These are phyloP conservation scores for Endocarpon pusillum DNA, from an alignment of 495 filamentous ascomycete species.

Conservation along the genomic window DNA sequence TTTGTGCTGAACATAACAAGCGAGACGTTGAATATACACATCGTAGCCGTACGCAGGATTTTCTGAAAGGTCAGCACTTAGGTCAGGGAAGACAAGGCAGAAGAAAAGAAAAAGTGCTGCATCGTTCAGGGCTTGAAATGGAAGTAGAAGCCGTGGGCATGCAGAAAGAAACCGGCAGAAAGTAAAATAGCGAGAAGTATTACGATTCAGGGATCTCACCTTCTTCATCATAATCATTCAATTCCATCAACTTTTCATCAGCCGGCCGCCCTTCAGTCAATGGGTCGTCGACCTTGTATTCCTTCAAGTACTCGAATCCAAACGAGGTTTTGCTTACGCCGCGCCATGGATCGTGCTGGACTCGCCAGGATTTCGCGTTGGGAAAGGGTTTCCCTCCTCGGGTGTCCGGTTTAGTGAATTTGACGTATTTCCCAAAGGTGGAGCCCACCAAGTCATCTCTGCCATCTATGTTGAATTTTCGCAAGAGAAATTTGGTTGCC, in stretches of 20 bases:
- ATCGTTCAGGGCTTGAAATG: too few species aligned
- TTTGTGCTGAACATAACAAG: conserved; percentile 24
- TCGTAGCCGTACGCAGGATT: conserved; percentile 23
- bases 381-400: conserved; percentile 32
- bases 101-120: too few species aligned
- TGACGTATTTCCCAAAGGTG: conserved; percentile 31
- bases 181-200: not conserved
- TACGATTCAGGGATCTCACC: conserved; percentile 7
- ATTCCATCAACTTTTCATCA: conserved; percentile 27
- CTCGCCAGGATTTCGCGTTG: conserved; percentile 30
- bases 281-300: conserved; percentile 13
- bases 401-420: conserved; percentile 25
- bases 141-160: too few species aligned
- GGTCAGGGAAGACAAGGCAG: too few species aligned
- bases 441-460: conserved; percentile 27
- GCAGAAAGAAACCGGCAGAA: not conserved
- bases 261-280: conserved; percentile 7
- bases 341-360: conserved; percentile 34
- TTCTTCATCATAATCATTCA: conserved; percentile 31
- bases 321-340: conserved; percentile 30
- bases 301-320: conserved; percentile 35
- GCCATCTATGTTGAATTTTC: conserved; percentile 35
- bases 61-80: conserved; percentile 3
- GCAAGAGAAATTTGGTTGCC: conserved; percentile 30
- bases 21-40: conserved; percentile 25